phyloP scores from a whole-genome alignment of 2,329 filamentous ascomycete genomes.

The Fusarium domesticum region DNA sequence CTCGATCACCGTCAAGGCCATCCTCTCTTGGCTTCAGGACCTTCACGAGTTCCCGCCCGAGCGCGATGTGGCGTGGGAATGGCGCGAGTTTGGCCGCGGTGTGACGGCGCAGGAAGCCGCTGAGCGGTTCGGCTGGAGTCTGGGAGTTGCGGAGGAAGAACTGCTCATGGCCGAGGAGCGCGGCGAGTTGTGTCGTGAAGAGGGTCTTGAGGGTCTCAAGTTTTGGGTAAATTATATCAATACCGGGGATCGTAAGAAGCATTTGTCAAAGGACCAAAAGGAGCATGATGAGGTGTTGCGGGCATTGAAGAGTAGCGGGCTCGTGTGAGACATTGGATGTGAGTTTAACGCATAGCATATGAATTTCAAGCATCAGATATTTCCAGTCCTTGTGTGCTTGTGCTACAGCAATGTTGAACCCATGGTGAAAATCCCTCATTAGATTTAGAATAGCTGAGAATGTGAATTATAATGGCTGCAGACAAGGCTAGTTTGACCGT shows the following conservation, averaged over 20 bases:
- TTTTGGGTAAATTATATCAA: slow-evolving; percentile 85
- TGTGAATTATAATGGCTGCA: no score
- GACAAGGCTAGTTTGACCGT: background rate
- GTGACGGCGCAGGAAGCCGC: slow-evolving; percentile 88
- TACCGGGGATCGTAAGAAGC: slow-evolving; percentile 38
- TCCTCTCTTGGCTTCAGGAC: slow-evolving; percentile 75
- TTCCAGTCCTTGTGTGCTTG: no score
- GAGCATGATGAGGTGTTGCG: slow-evolving; percentile 43
- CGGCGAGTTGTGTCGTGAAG: slow-evolving; percentile 84
- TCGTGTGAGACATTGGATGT: slow-evolving; percentile 15
- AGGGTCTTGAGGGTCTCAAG: slow-evolving; percentile 82
- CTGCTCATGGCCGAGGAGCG: slow-evolving; percentile 95
- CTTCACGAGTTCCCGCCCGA: slow-evolving; percentile 65
- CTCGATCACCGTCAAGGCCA: slow-evolving; percentile 76
- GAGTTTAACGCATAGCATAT: slow-evolving; percentile 8
- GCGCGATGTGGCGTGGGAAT: slow-evolving; percentile 69
- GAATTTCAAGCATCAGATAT: no score
- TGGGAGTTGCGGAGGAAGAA: slow-evolving; percentile 93
- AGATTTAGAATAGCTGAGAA: no score
- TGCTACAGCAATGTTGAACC: no score
- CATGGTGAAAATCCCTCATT: no score
- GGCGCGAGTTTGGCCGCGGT: slow-evolving; percentile 73
- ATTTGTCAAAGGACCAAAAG: slow-evolving; percentile 28
- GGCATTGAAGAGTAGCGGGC: slow-evolving; percentile 43
- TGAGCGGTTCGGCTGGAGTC: slow-evolving; percentile 91